phyloP scores from a whole-genome alignment of 352 stramenopile genomes.

The Phytopythium vexans region DNA sequence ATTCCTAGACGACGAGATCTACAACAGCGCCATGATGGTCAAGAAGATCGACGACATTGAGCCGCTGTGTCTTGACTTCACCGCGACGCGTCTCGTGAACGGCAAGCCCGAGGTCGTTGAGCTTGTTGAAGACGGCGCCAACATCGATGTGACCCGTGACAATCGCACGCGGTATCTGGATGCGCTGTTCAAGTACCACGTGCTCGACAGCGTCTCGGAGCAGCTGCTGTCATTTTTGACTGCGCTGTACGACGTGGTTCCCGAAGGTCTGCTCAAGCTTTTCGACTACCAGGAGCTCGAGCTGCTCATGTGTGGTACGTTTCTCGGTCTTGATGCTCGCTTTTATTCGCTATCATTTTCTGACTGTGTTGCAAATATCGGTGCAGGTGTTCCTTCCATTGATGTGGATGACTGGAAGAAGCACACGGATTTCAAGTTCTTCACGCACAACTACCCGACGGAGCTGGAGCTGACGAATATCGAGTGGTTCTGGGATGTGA shows the following conservation, averaged over 20 bases:
- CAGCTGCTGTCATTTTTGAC: slow-evolving; percentile 88
- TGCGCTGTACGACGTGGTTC: slow-evolving; percentile 96
- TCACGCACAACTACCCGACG: slow-evolving; percentile 57
- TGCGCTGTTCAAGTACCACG: slow-evolving; percentile 93
- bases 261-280: slow-evolving; percentile 93
- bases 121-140: slow-evolving; percentile 83
- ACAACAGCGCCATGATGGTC: slow-evolving; percentile 64
- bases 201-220: slow-evolving; percentile 91
- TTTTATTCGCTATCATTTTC: too few relatives aligned
- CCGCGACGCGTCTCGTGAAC: slow-evolving; percentile 61
- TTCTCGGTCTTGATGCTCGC: neutral
- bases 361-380: neutral
- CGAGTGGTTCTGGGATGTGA: slow-evolving; percentile 97
- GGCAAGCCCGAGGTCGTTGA: slow-evolving; percentile 79
- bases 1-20: slow-evolving; percentile 85
- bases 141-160: slow-evolving; percentile 93
- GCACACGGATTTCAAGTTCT: slow-evolving; percentile 80
- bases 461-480: slow-evolving; percentile 87
- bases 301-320: slow-evolving; percentile 93
- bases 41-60: slow-evolving; percentile 77
- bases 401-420: slow-evolving; percentile 81
- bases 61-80: slow-evolving; percentile 77
- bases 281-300: slow-evolving; percentile 99
- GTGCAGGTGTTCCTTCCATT: slow-evolving; percentile 57
- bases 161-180: slow-evolving; percentile 95